Base-by-base conservation (phyloP, 805 yeast genomes). In the Candida sphagnicola region DNA sequence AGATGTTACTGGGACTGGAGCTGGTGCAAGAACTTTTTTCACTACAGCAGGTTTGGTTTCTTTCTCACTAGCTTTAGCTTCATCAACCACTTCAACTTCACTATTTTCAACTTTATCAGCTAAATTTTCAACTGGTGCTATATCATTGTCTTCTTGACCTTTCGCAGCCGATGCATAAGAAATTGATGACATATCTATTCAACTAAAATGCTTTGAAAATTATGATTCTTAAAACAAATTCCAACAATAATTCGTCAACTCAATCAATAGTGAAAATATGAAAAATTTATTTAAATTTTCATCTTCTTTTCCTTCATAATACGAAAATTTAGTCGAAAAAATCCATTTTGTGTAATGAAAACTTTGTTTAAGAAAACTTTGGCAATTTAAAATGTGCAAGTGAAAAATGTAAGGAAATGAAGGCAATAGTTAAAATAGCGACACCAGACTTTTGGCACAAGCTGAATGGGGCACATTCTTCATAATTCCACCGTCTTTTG, bases 1-100 rank as follows among this genome's bases (percentile, higher is more conserved):
- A 12, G 69, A 62, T 37, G 61, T 65, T 34, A 59, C 39, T 8
- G 74, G 74, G 37, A 68, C 72, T 1, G 74, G 74, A 8, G 74
- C 74, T 4, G 74, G 73, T 4, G 71, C 68, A 49, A 68, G 61
- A 4, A 51, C 40, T 41, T 65, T 65, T 50, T 62, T 62, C 28
- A 19, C 24, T 16, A n/a, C 24, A 6, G 35, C 18, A 34, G 54
- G 57, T 18, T 33, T 47, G 4, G 44, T 11, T 36, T 38, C n/a
- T 30, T 23, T 17, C 43, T 17, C 14, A 39, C 15, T 8, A 21
- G 26, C 23, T 32, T 36, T 25, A 42, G 36, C 29, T 34, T 34
- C 12, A 8, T 32, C 43, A 25, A 45, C 35, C 19, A 34, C 42
- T 28, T 44, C 40, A 30, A 40, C 43, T 17, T 14, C 15, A 19